phyloP scores from a whole-genome alignment of 1,284 basidiomycete genomes.

The Pseudozyma hubeiensis region DNA sequence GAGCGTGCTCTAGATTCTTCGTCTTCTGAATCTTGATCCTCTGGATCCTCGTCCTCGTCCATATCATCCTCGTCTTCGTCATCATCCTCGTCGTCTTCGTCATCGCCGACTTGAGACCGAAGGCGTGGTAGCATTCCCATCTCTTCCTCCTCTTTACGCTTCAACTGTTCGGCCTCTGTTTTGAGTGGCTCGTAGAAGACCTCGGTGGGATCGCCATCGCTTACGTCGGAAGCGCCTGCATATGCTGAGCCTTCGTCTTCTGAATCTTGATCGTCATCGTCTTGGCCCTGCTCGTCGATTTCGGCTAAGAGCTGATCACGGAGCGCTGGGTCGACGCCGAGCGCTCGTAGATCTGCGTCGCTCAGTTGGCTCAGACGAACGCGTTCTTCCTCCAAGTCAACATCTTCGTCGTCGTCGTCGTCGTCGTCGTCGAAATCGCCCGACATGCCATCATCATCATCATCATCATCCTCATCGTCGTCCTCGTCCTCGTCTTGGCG shows the following conservation, averaged over 20 bases:
- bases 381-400: conserved; percentile 28
- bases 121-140: conserved; percentile 43
- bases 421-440: conserved; percentile 50
- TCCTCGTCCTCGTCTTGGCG: conserved; percentile 3
- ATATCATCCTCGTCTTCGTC: conserved; percentile 36
- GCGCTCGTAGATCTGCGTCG: conserved; percentile 54
- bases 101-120: conserved; percentile 34
- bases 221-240: conserved; percentile 64
- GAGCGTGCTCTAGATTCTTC: conserved; percentile 74
- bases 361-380: conserved; percentile 45
- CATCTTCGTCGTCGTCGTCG: conserved; percentile 55
- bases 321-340: conserved; percentile 53
- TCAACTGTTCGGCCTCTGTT: conserved; percentile 60
- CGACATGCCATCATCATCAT: conserved; percentile 16
- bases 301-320: conserved; percentile 39
- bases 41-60: conserved; percentile 30
- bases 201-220: conserved; percentile 57
- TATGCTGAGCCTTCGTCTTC: conserved; percentile 52
- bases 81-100: conserved; percentile 27
- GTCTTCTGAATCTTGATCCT: conserved; percentile 27
- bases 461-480: conserved; percentile 38
- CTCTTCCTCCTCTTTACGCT: conserved; percentile 58
- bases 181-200: conserved; percentile 63
- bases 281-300: conserved; percentile 51
- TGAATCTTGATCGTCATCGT: conserved; percentile 49